These are phyloP conservation scores for Allantophomopsis cytisporea DNA, from an alignment of 2,329 filamentous ascomycete species.

Conservation along the genomic window DNA sequence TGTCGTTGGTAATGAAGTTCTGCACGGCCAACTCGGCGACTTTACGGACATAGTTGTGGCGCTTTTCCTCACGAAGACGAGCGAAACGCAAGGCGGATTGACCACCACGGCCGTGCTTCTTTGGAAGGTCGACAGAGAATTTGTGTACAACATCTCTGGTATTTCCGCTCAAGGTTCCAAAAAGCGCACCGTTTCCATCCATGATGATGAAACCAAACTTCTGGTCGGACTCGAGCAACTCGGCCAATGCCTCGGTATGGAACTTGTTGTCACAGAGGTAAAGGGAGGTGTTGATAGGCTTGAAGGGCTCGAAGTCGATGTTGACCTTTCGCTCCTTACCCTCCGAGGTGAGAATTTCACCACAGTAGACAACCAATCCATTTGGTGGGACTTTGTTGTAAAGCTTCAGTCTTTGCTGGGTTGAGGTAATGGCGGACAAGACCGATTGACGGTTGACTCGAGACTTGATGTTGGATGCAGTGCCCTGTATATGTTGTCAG, in stretches of 20 bases:
- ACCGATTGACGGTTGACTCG: slow-evolving; percentile 98
- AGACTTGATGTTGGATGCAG: slow-evolving; percentile 98
- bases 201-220: slow-evolving; percentile 99
- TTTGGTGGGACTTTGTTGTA: slow-evolving; percentile 99
- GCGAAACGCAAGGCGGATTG: slow-evolving; percentile 99
- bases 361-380: slow-evolving; percentile 95
- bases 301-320: slow-evolving; percentile 99
- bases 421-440: slow-evolving; percentile 94
- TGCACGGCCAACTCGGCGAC: slow-evolving; percentile 95
- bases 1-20: slow-evolving; percentile 97
- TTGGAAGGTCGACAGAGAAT: slow-evolving; percentile 95
- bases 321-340: slow-evolving; percentile 99
- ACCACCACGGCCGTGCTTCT: slow-evolving; percentile 99
- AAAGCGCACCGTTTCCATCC: slow-evolving; percentile 97
- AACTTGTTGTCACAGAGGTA: slow-evolving; percentile 99
- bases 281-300: slow-evolving; percentile 98
- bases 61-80: slow-evolving; percentile 97
- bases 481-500: slow-evolving; percentile 47
- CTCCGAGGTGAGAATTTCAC: slow-evolving; percentile 98
- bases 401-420: slow-evolving; percentile 95
- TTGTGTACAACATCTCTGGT: slow-evolving; percentile 96
- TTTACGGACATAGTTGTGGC: slow-evolving; percentile 99
- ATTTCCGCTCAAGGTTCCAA: slow-evolving; percentile 93
- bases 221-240: slow-evolving; percentile 95
- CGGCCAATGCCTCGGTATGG: slow-evolving; percentile 92